Base-by-base conservation (phyloP, 108 stramenopile species). In the Nitzschia palea region DNA sequence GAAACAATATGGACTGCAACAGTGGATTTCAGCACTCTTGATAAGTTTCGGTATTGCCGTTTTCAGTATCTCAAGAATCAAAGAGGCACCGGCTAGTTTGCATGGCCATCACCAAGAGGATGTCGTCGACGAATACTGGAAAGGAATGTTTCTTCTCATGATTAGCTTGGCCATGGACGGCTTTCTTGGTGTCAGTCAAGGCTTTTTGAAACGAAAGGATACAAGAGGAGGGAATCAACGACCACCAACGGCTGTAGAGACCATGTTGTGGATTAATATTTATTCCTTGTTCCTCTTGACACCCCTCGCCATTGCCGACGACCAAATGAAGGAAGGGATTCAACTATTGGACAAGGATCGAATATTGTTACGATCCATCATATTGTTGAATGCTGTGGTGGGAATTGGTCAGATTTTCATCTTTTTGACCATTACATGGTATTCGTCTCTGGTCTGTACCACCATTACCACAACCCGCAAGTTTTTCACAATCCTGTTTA, bases 381-480 rank as follows among this genome's bases (percentile, higher is more conserved):
- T 67, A 23, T 74, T 84, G 22, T 61, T 91, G 42, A 94, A 88
- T 62, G 55, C 75, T 23, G 74, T 88, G 1, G 90, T 90, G 3
- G 89, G 92, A 0, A 23, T 84, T 4, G 97, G 97, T 6, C 97
- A 98, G 66, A 89, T 96, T n/a, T 98, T 97, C 77, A 94, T 98
- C 63, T 98, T 96, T 72, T 77, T 93, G 30, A 97, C 96, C 18
- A 90, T 98, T 68, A 73, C 84, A 34, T 87, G 86, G 79, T 98
- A 96, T 71, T 78, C 73, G n/a, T 78, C 93, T 6, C 47, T 94
- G 33, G 83, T 83, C 27, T 94, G 91, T 44, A 97, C 97, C 4
- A 98, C 97, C 34, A 93, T 98, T 50, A 98, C 97, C 15, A 98
- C 97, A 8, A 98, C 97, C 17, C 80, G 97, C 47, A 98, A 98